Evolutionary conservation across 768 basidiomycete genomes (phyloP).

Genomic region (Calocera viscosa): DNA sequence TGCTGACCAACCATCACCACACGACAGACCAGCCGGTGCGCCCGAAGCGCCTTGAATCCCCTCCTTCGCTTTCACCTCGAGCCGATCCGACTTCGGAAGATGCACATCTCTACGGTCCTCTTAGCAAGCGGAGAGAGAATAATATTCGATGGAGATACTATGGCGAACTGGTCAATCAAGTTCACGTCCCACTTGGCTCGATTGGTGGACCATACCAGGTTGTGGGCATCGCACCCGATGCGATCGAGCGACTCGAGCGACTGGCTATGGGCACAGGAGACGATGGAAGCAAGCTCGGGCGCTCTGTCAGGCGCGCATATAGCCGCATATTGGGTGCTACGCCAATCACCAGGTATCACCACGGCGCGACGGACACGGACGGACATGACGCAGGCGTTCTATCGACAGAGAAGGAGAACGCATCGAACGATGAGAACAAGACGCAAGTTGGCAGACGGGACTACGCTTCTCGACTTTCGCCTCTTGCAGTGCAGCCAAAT

Average conservation of each 20-base stretch:
- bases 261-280: not conserved
- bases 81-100: constrained; percentile 48
- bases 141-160: constrained; percentile 64
- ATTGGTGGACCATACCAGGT: not conserved
- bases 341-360: not conserved
- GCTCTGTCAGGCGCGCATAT: not conserved
- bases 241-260: not conserved
- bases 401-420: not conserved
- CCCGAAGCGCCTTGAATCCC: constrained; percentile 32
- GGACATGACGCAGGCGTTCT: not conserved
- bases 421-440: not conserved
- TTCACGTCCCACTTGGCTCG: not conserved
- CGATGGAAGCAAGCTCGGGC: not conserved
- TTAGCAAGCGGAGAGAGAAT: constrained; percentile 61
- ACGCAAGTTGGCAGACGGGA: not conserved
- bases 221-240: not conserved
- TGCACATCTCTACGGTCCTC: constrained; percentile 44
- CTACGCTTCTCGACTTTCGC: not conserved
- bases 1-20: constrained; percentile 45
- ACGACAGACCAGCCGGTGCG: constrained; percentile 35
- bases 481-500: not conserved
- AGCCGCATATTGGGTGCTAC: not conserved
- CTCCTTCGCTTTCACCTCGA: constrained; percentile 45
- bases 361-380: not conserved
- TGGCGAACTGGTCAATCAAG: constrained; percentile 15